Base-by-base conservation (phyloP, 768 basidiomycete species). In the Trametes maxima region DNA sequence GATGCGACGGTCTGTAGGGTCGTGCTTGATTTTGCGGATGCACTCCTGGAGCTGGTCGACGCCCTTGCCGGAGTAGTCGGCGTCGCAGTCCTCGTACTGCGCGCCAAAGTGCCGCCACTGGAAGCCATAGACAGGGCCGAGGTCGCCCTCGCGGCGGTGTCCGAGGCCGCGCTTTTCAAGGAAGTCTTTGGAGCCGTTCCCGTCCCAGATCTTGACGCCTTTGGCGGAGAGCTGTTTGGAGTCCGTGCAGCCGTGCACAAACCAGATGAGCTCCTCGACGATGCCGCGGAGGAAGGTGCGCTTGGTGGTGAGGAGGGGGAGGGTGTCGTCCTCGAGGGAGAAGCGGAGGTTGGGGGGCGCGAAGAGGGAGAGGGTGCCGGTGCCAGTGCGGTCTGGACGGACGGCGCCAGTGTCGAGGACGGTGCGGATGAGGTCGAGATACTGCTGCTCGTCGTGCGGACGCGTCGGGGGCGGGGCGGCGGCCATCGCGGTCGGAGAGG, bases 101-200 rank as follows among this genome's bases (percentile, higher is more conserved):
- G 94, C 94, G 0, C 95, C 95, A 75, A 95, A 97, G 73, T 95
- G 93, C 57, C 95, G 81, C 95, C 95, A 98, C 68, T 95, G 94
- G 70, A 97, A 97, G 0, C 95, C 95, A 71, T 99, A 99, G 0
- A 99, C 94, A 0, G 96, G 96, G 0, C 97, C 97, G 4, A 99
- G 76, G 72, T 99, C 97, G 5, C 96, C 96, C 71, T 93, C 90
- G 6, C 90, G 78, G 33, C 94, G 79, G 71, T 95, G 88, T 0
- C 81, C 82, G n/a, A 98, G 74, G 2, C 97, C 96, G 19, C 92
- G 80, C 59, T 82, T 82, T 70, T 94, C 92, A 28, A 98, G 76
- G 69, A 96, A 98, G 66, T 85, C 89, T 63, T 88, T 85, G 2
- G 89, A 89, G 8, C 94, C 95, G 65, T 99, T 98, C 0, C 95